phyloP scores from a whole-genome alignment of 1,284 basidiomycete species.

The Malassezia japonica region DNA sequence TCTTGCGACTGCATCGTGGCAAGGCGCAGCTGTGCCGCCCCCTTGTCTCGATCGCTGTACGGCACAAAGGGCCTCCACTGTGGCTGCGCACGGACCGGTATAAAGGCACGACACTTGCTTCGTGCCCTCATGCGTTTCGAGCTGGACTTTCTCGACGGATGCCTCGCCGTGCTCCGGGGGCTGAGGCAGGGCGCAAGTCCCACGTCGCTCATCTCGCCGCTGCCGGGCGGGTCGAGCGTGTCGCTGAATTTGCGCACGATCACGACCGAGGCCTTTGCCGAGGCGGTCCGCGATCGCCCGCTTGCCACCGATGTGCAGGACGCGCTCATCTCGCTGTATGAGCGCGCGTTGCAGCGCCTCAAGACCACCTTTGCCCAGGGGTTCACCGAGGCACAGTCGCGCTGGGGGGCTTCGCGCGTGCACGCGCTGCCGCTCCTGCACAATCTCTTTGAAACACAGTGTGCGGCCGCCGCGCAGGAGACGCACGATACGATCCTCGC shows the following conservation, averaged over 20 bases:
- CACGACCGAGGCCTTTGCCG: neutral
- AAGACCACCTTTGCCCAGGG: conserved; percentile 5
- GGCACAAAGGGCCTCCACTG: conserved; percentile 15
- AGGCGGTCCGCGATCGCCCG: conserved; percentile 6
- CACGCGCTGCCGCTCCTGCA: conserved; percentile 4
- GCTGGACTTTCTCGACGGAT: conserved; percentile 10
- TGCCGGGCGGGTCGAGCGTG: neutral
- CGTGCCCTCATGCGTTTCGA: neutral
- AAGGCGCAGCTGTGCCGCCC: too few relatives aligned
- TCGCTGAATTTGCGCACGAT: conserved; percentile 1
- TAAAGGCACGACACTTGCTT: neutral
- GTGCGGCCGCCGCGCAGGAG: conserved; percentile 1
- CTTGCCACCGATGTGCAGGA: conserved; percentile 9
- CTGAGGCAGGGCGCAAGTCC: neutral
- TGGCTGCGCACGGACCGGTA: conserved; percentile 1
- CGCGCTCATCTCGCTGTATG: conserved; percentile 6
- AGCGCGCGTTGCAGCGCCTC: neutral
- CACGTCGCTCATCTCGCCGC: neutral
- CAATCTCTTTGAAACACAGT: conserved; percentile 10
- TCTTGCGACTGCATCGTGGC: conserved; percentile 5
- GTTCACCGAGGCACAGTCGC: conserved; percentile 1
- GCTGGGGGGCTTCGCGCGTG: conserved; percentile 12
- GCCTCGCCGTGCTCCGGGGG: conserved; percentile 3
- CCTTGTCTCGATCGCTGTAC: too few relatives aligned
- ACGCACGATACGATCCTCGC: neutral